Percentiles rank a stretch among this genome's conserved stretches.
phyloP scores from a whole-genome alignment of 2,329 filamentous ascomycete species.

The Chalara sp. region DNA sequence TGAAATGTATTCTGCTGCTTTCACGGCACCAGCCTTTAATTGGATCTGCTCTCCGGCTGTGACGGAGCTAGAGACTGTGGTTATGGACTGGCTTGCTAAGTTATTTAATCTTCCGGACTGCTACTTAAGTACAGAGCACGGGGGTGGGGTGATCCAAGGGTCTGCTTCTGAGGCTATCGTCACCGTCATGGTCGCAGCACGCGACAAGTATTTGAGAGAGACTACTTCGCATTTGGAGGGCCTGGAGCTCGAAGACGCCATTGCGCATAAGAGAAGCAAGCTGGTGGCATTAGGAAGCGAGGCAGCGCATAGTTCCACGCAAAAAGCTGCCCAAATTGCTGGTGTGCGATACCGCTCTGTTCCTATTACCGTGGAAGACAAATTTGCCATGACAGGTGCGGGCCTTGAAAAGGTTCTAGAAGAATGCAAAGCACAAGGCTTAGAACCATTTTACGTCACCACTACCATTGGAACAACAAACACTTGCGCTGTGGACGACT shows the following conservation, averaged over 20 bases:
- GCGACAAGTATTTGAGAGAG: slow-evolving; percentile 68
- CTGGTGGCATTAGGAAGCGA: slow-evolving; percentile 78
- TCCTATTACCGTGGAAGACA: slow-evolving; percentile 51
- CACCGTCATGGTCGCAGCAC: slow-evolving; percentile 79
- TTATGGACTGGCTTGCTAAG: slow-evolving; percentile 85
- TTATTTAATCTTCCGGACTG: slow-evolving; percentile 65
- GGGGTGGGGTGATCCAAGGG: slow-evolving; percentile 89
- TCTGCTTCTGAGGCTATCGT: slow-evolving; percentile 83
- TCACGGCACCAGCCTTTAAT: slow-evolving; percentile 90
- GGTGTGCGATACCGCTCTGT: slow-evolving; percentile 76
- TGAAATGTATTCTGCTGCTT: slow-evolving; percentile 85
- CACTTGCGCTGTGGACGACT: slow-evolving; percentile 81
- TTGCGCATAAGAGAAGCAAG: slow-evolving; percentile 57
- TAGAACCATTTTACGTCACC: slow-evolving; percentile 83
- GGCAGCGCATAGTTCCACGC: slow-evolving; percentile 74
- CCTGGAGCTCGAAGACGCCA: slow-evolving; percentile 61
- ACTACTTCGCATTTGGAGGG: slow-evolving; percentile 44
- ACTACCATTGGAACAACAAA: slow-evolving; percentile 80
- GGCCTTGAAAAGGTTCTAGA: slow-evolving; percentile 56
- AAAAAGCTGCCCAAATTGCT: slow-evolving; percentile 80
- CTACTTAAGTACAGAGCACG: slow-evolving; percentile 67
- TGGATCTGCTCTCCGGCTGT: slow-evolving; percentile 92
- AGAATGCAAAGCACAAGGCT: slow-evolving; percentile 57
- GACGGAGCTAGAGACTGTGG: slow-evolving; percentile 88
- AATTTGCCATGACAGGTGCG: slow-evolving; percentile 63